Evolutionary conservation across 176 grass and related monocot genomes (phyloP).

Genomic region (Avena sativa): DNA sequence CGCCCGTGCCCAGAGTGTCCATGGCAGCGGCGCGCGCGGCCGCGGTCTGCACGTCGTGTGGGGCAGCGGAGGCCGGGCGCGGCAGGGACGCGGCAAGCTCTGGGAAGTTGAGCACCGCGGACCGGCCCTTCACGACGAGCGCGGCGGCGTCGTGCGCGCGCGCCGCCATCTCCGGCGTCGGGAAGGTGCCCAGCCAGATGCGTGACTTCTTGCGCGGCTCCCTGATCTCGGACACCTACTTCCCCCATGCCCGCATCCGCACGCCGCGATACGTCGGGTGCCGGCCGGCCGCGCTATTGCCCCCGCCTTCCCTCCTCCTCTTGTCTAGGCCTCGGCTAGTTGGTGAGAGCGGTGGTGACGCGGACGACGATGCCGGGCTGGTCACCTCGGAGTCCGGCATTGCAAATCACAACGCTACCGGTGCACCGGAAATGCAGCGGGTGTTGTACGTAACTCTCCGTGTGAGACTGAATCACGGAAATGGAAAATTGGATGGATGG

Average conservation of each 20-base stretch:
- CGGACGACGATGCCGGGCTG: constrained; percentile 22
- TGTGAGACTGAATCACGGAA: background rate
- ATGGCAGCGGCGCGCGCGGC: constrained; percentile 70
- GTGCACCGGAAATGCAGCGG: background rate
- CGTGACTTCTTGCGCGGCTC: constrained; percentile 93
- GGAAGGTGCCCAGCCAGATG: constrained; percentile 94
- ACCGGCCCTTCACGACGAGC: constrained; percentile 64
- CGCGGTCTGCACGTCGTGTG: constrained; percentile 70
- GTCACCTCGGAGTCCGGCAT: constrained; percentile 33
- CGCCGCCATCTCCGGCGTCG: constrained; percentile 84
- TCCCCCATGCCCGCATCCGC: constrained; percentile 83
- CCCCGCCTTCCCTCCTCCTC: background rate
- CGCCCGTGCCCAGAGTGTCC: background rate
- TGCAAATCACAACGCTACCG: background rate
- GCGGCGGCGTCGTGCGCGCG: constrained; percentile 83
- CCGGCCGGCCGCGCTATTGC: background rate
- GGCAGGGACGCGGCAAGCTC: constrained; percentile 62
- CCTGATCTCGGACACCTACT: constrained; percentile 96
- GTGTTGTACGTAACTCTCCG: background rate
- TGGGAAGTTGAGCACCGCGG: constrained; percentile 72
- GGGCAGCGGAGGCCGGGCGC: constrained; percentile 54
- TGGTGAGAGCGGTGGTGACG: background rate
- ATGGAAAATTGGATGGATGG: background rate
- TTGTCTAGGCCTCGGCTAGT: background rate
- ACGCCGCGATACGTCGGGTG: constrained; percentile 73